Conservation (phyloP, 2,329 filamentous ascomycete species). For the Ceratocystis lukuohia region DNA sequence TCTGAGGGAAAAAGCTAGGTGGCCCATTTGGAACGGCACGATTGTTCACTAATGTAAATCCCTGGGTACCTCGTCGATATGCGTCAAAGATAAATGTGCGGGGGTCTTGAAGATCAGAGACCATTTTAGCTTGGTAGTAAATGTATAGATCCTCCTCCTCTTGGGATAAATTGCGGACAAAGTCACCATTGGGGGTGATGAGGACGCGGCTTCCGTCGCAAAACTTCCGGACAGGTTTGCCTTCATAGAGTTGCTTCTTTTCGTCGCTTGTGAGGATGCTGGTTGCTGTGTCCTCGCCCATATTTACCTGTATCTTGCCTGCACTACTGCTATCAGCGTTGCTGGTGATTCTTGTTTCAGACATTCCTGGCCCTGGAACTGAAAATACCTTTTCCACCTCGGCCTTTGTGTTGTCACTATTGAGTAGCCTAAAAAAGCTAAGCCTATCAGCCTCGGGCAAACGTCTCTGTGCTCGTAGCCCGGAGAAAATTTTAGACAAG, state of each 20-base stretch:
- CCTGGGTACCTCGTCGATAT: slow-evolving; percentile 32
- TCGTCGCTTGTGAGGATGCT: slow-evolving; percentile 41
- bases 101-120: slow-evolving; percentile 36
- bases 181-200: slow-evolving; percentile 63
- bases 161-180: slow-evolving; percentile 55
- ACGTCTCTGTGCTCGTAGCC: background rate
- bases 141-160: slow-evolving; percentile 60
- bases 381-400: slow-evolving; percentile 9
- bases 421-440: slow-evolving; percentile 29
- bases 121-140: slow-evolving; percentile 49
- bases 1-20: slow-evolving; percentile 46
- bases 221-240: slow-evolving; percentile 47
- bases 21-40: slow-evolving; percentile 51
- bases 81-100: slow-evolving; percentile 40
- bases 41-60: slow-evolving; percentile 48
- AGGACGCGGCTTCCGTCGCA: slow-evolving; percentile 49
- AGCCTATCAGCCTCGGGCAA: slow-evolving; percentile 26
- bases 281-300: background rate
- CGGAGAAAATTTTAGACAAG: slow-evolving; percentile 3
- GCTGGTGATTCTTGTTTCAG: background rate
- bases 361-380: background rate
- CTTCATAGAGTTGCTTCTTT: slow-evolving; percentile 40
- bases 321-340: background rate
- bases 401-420: slow-evolving; percentile 21
- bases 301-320: slow-evolving; percentile 15